Percentiles rank a stretch among this genome's conserved stretches.
Conservation (phyloP, 768 basidiomycete genomes). For the Artomyces pyxidatus region DNA sequence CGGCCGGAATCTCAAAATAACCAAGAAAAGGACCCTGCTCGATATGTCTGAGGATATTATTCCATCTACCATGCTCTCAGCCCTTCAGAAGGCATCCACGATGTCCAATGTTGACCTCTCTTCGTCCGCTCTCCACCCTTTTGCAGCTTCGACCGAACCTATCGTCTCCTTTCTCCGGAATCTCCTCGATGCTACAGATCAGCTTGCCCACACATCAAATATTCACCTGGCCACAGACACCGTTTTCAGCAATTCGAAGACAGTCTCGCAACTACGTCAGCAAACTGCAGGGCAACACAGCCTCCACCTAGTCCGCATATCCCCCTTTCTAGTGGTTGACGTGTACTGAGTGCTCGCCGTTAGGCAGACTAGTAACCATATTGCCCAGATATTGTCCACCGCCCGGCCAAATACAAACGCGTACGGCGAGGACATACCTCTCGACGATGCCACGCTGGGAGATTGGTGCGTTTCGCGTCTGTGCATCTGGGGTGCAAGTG, state of each 20-base stretch:
- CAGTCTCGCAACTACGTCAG: slow-evolving; percentile 11
- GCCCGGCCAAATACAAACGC: slow-evolving; percentile 1
- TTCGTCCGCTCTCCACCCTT: background rate
- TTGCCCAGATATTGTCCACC: slow-evolving; percentile 2
- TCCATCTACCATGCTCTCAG: slow-evolving; percentile 6
- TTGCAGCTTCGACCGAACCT: slow-evolving; percentile 8
- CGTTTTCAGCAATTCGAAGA: slow-evolving; percentile 10
- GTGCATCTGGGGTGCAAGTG: slow-evolving; percentile 5
- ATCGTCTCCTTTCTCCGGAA: slow-evolving; percentile 6
- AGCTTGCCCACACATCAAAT: slow-evolving; percentile 2
- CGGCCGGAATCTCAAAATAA: no score
- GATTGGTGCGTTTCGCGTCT: slow-evolving; percentile 5
- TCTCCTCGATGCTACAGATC: slow-evolving; percentile 8
- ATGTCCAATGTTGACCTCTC: background rate
- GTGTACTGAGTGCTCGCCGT: background rate
- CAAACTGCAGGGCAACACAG: slow-evolving; percentile 9
- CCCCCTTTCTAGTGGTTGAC: background rate
- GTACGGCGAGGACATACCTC: slow-evolving; percentile 6
- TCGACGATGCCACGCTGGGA: background rate
- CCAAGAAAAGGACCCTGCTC: no score
- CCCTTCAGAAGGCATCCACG: slow-evolving; percentile 3
- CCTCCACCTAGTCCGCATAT: slow-evolving; percentile 9
- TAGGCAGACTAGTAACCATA: slow-evolving; percentile 11
- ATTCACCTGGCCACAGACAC: slow-evolving; percentile 5
- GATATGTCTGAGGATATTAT: background rate